Conservation (phyloP, 495 filamentous ascomycete species). For the Podospora pseudoanserina region DNA sequence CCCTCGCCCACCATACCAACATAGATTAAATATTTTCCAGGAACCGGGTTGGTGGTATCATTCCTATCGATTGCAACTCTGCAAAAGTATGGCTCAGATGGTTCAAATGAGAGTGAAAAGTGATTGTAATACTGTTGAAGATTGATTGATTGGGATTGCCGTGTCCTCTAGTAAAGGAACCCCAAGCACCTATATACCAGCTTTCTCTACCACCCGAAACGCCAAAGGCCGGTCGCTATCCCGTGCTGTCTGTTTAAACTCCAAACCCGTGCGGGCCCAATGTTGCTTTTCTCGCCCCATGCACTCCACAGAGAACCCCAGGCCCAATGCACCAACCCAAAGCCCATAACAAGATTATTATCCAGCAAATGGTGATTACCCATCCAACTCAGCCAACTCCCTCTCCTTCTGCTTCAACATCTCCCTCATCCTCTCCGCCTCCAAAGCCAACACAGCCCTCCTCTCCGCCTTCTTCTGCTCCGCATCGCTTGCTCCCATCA, state of each 20-base stretch:
- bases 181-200: not conserved
- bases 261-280: not conserved
- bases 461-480: constrained; percentile 54
- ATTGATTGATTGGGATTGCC: not conserved
- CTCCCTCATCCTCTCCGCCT: constrained; percentile 74
- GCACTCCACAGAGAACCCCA: not conserved
- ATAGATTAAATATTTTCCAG: no score
- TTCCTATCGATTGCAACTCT: no score
- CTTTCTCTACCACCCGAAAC: not conserved
- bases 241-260: not conserved
- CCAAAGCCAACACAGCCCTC: constrained; percentile 62
- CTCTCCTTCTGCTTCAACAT: constrained; percentile 71
- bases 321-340: no score
- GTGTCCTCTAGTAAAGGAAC: not conserved
- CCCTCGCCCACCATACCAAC: no score
- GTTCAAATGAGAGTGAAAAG: not conserved
- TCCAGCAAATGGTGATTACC: not conserved
- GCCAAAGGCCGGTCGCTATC: not conserved
- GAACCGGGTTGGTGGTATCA: no score
- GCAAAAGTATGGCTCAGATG: no score
- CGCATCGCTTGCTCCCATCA: constrained; percentile 37
- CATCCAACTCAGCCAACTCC: constrained; percentile 65
- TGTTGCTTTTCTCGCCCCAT: not conserved
- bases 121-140: not conserved
- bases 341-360: no score